Base-by-base conservation (phyloP, 768 basidiomycete genomes). In the Leucosporidium creatinivorum region DNA sequence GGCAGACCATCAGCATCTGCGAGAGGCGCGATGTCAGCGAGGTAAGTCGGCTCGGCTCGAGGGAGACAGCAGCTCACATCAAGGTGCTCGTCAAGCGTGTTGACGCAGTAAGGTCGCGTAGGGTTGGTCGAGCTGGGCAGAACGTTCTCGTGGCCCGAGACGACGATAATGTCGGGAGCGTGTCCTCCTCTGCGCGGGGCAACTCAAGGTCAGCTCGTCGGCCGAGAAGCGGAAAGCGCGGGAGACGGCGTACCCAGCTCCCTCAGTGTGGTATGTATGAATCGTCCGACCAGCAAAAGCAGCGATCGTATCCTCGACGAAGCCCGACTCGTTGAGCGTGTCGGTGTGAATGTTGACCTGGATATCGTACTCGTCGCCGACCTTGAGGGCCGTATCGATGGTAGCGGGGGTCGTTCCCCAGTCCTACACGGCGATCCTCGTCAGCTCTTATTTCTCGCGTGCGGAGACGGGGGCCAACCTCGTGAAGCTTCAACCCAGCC, bases 1-100 rank as follows among this genome's bases (percentile, higher is more conserved):
- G 94, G 78, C 93, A 96, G n/a, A 97, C 93, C 92, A 98, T 97
- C 28, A 98, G 82, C 96, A 98, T 99, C 93, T 96, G 73, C 5
- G 19, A 8, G 0, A 10, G 10, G 39, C 10, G 10, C 5, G 21
- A 10, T 26, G 57, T 26, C 23, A 59, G 58, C 19, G 8, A 10
- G 33, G 33, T 33, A 33, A 33, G 10, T 3, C 33, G 31, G 19
- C 3, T 8, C 28, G 30, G 3, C 12, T 19, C 21, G 8, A 21
- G 18, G 39, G 10, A 52, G 7, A 26, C 23, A 30, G 17, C 10
- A 28, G 76, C 88, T 76, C 74, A 94, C 94, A 76, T 98, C 96
- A 21, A 96, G 85, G 79, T 99, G 96, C 77, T 98, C 96, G 69
- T 96, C 93, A 10, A 98, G 81, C 0, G 96, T 99, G 76, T 98